A percentile compares a stretch with the other conserved stretches of the same genome.
These are phyloP conservation scores for Tripterygium wilfordii DNA, from an alignment of 177 flowering plant genomes.

Conservation along the genomic window DNA sequence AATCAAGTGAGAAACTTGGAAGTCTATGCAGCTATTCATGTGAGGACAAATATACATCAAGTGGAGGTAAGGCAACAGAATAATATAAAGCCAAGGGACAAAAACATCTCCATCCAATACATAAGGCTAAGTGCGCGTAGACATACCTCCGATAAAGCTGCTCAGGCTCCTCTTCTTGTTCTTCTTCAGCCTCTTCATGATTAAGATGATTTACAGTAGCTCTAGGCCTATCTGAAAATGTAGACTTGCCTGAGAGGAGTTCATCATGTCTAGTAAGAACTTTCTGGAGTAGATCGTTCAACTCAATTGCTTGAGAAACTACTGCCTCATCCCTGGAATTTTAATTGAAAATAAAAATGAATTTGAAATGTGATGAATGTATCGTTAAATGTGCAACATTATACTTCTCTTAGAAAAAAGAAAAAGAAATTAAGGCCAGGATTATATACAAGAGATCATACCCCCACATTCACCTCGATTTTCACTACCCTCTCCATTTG, in stretches of 20 bases:
- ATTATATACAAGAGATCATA: too few species aligned
- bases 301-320: constrained; percentile 80
- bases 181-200: constrained; percentile 49
- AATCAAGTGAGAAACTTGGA: too few species aligned
- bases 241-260: constrained; percentile 46
- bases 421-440: too few species aligned
- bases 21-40: too few species aligned
- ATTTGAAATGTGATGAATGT: too few species aligned
- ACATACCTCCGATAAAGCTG: constrained; percentile 77
- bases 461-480: too few species aligned
- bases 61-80: neutral
- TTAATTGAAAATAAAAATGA: too few species aligned
- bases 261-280: constrained; percentile 78
- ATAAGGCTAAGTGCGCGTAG: neutral
- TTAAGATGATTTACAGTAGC: constrained; percentile 27
- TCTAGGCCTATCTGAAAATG: constrained; percentile 37
- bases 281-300: constrained; percentile 82
- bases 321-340: constrained; percentile 78
- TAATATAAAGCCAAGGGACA: neutral
- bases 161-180: constrained; percentile 74
- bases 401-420: too few species aligned
- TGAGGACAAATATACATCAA: neutral
- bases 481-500: too few species aligned
- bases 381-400: too few species aligned
- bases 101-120: too few species aligned